These are phyloP conservation scores for Cryoendolithus antarcticus DNA, from an alignment of 2,329 filamentous ascomycete genomes.

Conservation along the genomic window DNA sequence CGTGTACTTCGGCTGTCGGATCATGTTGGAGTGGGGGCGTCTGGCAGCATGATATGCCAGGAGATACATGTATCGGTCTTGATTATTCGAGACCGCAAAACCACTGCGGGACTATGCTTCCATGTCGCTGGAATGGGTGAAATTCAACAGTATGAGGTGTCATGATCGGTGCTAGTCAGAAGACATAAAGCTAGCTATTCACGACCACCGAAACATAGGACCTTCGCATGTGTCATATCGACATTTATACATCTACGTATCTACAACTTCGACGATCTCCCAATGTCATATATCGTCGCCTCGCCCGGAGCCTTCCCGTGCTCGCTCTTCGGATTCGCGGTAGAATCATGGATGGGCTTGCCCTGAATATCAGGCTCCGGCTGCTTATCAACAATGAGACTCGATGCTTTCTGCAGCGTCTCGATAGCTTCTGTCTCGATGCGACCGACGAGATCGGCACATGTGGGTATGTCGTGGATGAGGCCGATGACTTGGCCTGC, in stretches of 20 bases:
- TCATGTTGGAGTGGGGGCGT: too few species aligned
- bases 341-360: conserved; percentile 15
- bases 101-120: too few species aligned
- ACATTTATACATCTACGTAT: not conserved
- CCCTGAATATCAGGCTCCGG: conserved; percentile 20
- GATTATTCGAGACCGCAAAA: too few species aligned
- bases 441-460: conserved; percentile 31
- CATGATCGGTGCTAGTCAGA: too few species aligned
- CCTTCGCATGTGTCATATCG: too few species aligned
- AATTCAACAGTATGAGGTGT: too few species aligned
- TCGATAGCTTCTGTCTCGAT: conserved; percentile 36
- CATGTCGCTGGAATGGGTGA: too few species aligned
- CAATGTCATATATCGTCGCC: conserved; percentile 30
- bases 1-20: too few species aligned
- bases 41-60: too few species aligned
- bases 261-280: conserved; percentile 28
- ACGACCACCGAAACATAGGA: too few species aligned
- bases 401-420: conserved; percentile 27
- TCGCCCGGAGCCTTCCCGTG: conserved; percentile 26
- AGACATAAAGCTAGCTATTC: too few species aligned
- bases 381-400: conserved; percentile 27
- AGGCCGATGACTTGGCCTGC: conserved; percentile 78
- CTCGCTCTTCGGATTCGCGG: conserved; percentile 13
- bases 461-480: conserved; percentile 40
- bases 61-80: too few species aligned